These are phyloP conservation scores for Graphiopsis chlorocephala DNA, from an alignment of 2,329 filamentous ascomycete genomes.

Conservation along the genomic window DNA sequence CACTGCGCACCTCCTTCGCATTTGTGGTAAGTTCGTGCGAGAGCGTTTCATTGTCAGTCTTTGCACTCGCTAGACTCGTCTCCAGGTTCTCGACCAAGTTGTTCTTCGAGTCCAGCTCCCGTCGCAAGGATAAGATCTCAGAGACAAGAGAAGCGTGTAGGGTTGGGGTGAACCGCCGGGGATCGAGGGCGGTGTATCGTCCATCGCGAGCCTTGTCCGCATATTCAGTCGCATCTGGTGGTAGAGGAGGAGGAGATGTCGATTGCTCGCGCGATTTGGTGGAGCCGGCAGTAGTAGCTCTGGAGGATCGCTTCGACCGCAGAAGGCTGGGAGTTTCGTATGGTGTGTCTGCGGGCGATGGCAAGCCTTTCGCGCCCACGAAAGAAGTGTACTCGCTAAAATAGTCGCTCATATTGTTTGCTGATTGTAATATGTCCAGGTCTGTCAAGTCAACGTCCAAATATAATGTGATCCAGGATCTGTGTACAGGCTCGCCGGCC, in stretches of 20 bases:
- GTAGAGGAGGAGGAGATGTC: constrained; percentile 58
- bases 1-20: constrained; percentile 72
- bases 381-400: constrained; percentile 46
- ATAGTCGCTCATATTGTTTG: constrained; percentile 39
- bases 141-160: constrained; percentile 92
- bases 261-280: constrained; percentile 60
- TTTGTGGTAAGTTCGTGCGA: constrained; percentile 60
- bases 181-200: constrained; percentile 68
- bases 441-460: constrained; percentile 3
- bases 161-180: constrained; percentile 89
- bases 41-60: constrained; percentile 71
- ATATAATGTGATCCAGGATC: constrained; percentile 4
- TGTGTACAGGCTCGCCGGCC: constrained; percentile 16
- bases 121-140: constrained; percentile 81
- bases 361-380: constrained; percentile 57
- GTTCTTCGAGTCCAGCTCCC: constrained; percentile 87
- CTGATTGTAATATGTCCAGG: not conserved
- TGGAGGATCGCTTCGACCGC: constrained; percentile 63
- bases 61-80: constrained; percentile 65
- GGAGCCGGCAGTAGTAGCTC: constrained; percentile 50
- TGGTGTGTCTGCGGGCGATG: constrained; percentile 69
- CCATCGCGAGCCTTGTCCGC: constrained; percentile 50
- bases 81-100: constrained; percentile 85
- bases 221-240: constrained; percentile 41
- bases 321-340: constrained; percentile 57